These are phyloP conservation scores for Aureobasidium subglaciale DNA, from an alignment of 2,329 filamentous ascomycete species.

Conservation along the genomic window DNA sequence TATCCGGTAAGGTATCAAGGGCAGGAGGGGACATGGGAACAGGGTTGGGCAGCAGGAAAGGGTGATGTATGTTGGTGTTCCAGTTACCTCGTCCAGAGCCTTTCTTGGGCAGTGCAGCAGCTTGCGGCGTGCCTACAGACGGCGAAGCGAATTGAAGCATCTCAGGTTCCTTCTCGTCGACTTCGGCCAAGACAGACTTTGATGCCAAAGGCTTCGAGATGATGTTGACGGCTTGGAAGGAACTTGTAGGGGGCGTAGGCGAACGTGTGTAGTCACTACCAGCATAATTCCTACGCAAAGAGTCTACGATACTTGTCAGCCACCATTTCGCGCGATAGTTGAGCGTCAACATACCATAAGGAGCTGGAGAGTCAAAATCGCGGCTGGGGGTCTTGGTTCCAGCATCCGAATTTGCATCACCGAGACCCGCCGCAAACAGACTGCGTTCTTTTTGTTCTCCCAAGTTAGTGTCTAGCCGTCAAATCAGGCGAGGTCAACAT, in stretches of 20 bases:
- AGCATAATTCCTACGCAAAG: slow-evolving; percentile 22
- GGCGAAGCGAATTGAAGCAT: slow-evolving; percentile 3
- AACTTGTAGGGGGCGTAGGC: slow-evolving; percentile 30
- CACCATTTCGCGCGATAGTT: neutral
- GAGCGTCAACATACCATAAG: slow-evolving; percentile 17
- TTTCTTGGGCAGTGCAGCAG: slow-evolving; percentile 27
- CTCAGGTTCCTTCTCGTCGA: slow-evolving; percentile 25
- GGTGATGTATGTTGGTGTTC: slow-evolving; percentile 25
- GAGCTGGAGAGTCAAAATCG: slow-evolving; percentile 33
- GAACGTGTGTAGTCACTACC: slow-evolving; percentile 43
- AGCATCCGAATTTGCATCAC: slow-evolving; percentile 7
- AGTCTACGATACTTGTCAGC: neutral
- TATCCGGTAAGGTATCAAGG: neutral
- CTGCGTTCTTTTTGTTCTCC: slow-evolving; percentile 15
- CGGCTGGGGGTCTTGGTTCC: slow-evolving; percentile 28
- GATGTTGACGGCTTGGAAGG: slow-evolving; percentile 33
- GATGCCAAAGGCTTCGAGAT: slow-evolving; percentile 39
- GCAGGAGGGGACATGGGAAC: slow-evolving; percentile 15
- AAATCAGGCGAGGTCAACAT: slow-evolving; percentile 19
- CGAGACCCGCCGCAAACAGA: slow-evolving; percentile 9
- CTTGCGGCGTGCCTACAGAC: slow-evolving; percentile 25
- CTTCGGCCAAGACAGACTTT: slow-evolving; percentile 43
- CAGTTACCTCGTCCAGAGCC: slow-evolving; percentile 45
- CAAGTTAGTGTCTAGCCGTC: slow-evolving; percentile 4
- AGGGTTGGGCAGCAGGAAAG: slow-evolving; percentile 26